Base-by-base conservation (phyloP, 495 filamentous ascomycete genomes). In the Podospora pseudocomata region DNA sequence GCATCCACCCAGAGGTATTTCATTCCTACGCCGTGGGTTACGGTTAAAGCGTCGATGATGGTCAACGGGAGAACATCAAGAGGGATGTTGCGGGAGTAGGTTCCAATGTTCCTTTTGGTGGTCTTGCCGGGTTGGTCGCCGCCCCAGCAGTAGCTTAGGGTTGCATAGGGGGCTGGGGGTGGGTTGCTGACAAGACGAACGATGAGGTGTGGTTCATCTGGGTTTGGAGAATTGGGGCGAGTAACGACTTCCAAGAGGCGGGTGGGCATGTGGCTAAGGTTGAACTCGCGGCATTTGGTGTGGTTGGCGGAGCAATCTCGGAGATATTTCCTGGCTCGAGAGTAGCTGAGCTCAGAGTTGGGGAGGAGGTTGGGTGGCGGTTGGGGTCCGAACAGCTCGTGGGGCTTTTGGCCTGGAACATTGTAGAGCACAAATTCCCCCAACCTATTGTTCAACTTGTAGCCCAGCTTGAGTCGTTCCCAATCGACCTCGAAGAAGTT, bases 1-100 rank as follows among this genome's bases (percentile, higher is more conserved):
- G 67, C 59, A 49, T 78, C 75, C 19, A 77, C 63, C 75, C 72
- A 76, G 32, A 76, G 61, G 63, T 77, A 77, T 0, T 69, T 68
- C 34, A 70, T 68, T 0, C 67, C 70, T 2, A 72, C 54, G 2
- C 30, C 49, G 16, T 65, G 65, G 15, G 74, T 64, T 28, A 72
- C 65, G 26, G 55, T 68, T 3, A 77, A 68, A 11, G 77, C 76
- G 59, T 78, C 77, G 7, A 63, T 59, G 18, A 73, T 61, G 9
- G 63, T 71, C 18, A n/a, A 32, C n/a, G 67, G 64, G n/a, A 73
- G 59, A 7, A 2, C 30, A 2, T 30, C 18, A 2, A 55, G 59
- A 5, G 39, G 9, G 32, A 67, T 53, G 34, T 60, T 30, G 18
- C 39, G 13, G 30, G 61, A 56, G 23, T 55, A 57, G 11, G 27